Evolutionary conservation across 2,329 filamentous ascomycete genomes (phyloP).

Genomic region (Hymenoscyphus fructigenus): DNA sequence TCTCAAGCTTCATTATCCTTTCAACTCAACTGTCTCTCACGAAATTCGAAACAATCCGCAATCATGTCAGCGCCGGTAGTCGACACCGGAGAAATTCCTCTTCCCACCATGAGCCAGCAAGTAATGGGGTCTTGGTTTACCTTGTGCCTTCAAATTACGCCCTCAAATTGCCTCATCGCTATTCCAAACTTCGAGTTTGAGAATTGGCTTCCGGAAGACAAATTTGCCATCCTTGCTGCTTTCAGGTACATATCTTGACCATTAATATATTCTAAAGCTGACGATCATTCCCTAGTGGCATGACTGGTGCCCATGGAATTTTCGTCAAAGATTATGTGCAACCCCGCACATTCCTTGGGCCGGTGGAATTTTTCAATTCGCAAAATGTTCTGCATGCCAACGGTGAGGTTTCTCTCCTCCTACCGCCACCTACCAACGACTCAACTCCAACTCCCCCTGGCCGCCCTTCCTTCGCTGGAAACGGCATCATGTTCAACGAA

Average conservation of each 20-base stretch:
- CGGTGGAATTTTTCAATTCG: neutral
- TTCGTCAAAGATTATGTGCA: neutral
- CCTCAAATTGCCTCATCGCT: neutral
- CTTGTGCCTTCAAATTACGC: neutral
- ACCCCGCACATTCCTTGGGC: conserved; percentile 2
- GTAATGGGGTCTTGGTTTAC: neutral
- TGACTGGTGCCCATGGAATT: neutral
- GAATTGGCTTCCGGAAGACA: neutral
- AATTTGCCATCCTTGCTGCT: neutral
- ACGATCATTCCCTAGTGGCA: conserved; percentile 36
- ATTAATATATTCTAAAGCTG: neutral
- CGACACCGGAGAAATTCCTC: neutral
- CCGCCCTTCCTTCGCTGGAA: neutral
- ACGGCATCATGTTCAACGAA: neutral
- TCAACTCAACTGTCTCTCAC: too few relatives aligned
- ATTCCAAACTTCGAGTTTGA: conserved; percentile 3
- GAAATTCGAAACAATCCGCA: too few relatives aligned
- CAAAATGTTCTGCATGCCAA: neutral
- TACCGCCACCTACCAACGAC: neutral
- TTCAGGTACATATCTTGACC: neutral
- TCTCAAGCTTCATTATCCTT: too few relatives aligned
- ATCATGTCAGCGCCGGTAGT: too few relatives aligned
- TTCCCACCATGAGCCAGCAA: neutral
- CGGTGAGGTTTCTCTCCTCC: neutral
- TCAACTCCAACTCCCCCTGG: neutral